phyloP scores from a whole-genome alignment of 495 filamentous ascomycete genomes.

The Penicillium argentinense region DNA sequence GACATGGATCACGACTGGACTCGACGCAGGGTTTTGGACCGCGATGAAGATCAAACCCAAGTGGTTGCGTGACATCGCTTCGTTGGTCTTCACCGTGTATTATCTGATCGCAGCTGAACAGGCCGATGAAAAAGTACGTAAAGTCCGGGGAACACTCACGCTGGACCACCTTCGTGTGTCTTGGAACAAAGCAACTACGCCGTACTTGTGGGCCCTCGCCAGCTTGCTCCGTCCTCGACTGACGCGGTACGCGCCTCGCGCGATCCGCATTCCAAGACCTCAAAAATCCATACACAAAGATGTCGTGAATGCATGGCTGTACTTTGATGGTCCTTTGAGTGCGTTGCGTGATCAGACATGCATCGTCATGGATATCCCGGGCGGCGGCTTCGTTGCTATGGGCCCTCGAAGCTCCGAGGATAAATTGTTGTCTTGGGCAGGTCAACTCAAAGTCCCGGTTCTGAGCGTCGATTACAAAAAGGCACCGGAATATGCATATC shows the following conservation, averaged over 20 bases:
- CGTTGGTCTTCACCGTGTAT: conserved; percentile 79
- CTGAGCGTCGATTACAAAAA: conserved; percentile 92
- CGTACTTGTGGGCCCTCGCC: conserved; percentile 72
- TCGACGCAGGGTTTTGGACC: conserved; percentile 98
- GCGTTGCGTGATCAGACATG: conserved; percentile 73
- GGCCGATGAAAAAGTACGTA: conserved; percentile 96
- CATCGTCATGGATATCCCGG: conserved; percentile 88
- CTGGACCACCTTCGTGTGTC: conserved; percentile 89
- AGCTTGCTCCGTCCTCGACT: conserved; percentile 72
- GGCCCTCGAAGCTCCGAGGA: conserved; percentile 87
- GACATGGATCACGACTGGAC: conserved; percentile 92
- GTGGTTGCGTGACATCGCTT: conserved; percentile 78
- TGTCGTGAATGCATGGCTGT: conserved; percentile 84
- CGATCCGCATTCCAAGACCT: conserved; percentile 81
- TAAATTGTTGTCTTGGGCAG: conserved; percentile 87
- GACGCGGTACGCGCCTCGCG: conserved; percentile 74
- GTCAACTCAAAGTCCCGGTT: conserved; percentile 77
- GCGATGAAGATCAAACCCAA: conserved; percentile 88
- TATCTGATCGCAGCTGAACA: conserved; percentile 91
- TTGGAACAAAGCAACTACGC: conserved; percentile 91
- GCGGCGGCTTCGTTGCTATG: conserved; percentile 96
- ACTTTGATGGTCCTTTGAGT: conserved; percentile 85
- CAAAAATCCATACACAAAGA: conserved; percentile 74
- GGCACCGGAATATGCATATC: conserved; percentile 92
- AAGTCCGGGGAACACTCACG: conserved; percentile 80